Conservation (phyloP, 2,329 filamentous ascomycete genomes). For the Claviceps sp. region DNA sequence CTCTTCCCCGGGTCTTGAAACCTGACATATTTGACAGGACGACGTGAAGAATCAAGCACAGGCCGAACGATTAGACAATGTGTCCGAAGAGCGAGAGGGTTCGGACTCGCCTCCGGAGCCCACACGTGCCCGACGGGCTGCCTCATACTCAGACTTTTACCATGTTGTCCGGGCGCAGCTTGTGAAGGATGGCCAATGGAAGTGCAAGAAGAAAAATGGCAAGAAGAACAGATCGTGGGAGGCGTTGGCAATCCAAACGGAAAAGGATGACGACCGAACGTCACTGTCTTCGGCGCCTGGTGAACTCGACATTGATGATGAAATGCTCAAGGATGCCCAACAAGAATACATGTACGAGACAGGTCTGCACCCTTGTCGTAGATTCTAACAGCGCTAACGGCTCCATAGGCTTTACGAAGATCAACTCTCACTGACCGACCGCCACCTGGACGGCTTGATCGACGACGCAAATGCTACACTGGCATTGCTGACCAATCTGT, state of each 20-base stretch:
- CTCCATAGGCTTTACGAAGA: slow-evolving; percentile 55
- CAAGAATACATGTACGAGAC: slow-evolving; percentile 62
- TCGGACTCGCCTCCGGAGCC: slow-evolving; percentile 51
- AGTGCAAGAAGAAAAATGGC: slow-evolving; percentile 24
- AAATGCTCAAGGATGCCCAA: slow-evolving; percentile 69
- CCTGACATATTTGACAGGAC: slow-evolving; percentile 29
- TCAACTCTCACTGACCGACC: slow-evolving; percentile 66
- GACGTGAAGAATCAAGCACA: slow-evolving; percentile 34
- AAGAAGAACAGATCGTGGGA: slow-evolving; percentile 32
- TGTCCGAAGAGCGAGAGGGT: slow-evolving; percentile 43
- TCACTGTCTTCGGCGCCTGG: slow-evolving; percentile 2
- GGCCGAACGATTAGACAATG: slow-evolving; percentile 41
- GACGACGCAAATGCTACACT: slow-evolving; percentile 65
- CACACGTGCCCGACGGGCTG: slow-evolving; percentile 50
- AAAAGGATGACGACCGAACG: slow-evolving; percentile 13
- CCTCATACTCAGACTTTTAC: slow-evolving; percentile 67
- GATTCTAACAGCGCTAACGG: slow-evolving; percentile 14
- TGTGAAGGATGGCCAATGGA: slow-evolving; percentile 31
- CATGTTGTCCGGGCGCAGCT: slow-evolving; percentile 45
- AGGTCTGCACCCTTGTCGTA: too few species aligned
- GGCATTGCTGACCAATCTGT: slow-evolving; percentile 61
- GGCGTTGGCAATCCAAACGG: slow-evolving; percentile 26
- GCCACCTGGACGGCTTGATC: slow-evolving; percentile 69
- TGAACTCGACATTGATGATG: slow-evolving; percentile 38
- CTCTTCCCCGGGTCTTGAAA: slow-evolving; percentile 1